phyloP scores from a whole-genome alignment of 352 stramenopile species.

The Thalassiosira hispida region DNA sequence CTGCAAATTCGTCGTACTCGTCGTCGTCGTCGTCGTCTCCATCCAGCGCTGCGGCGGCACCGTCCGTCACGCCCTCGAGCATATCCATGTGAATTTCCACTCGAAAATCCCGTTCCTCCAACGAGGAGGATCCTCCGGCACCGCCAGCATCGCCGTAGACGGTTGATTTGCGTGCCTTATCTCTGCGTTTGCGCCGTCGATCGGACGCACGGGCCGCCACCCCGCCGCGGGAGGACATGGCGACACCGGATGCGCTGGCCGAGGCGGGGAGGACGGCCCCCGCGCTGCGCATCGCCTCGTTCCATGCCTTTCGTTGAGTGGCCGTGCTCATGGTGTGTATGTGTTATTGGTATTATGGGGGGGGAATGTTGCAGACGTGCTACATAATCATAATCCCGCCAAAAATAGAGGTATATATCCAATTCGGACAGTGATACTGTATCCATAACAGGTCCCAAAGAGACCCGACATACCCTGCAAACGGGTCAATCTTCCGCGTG shows the following conservation, averaged over 20 bases:
- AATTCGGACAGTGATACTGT: too few species aligned
- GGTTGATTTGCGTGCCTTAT: constrained; percentile 71
- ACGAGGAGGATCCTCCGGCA: constrained; percentile 22
- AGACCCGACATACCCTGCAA: too few species aligned
- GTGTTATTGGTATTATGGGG: too few species aligned
- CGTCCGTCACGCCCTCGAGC: constrained; percentile 69
- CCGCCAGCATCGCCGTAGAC: constrained; percentile 7
- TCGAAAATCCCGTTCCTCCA: constrained; percentile 55
- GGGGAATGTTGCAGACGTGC: too few species aligned
- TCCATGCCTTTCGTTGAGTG: constrained; percentile 80
- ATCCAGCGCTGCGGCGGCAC: constrained; percentile 15
- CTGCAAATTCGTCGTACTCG: constrained; percentile 81
- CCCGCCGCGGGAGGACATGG: constrained; percentile 26
- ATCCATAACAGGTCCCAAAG: too few species aligned
- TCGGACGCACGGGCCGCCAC: constrained; percentile 26
- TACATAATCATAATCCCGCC: too few species aligned
- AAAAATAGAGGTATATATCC: too few species aligned
- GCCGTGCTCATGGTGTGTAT: constrained; percentile 36
- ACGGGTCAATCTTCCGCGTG: too few species aligned
- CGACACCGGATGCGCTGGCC: constrained; percentile 28
- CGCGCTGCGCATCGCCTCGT: constrained; percentile 78
- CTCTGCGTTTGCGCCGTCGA: constrained; percentile 67
- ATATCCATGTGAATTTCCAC: constrained; percentile 77
- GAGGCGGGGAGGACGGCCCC: constrained; percentile 50
- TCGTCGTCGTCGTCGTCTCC: constrained; percentile 68